phyloP scores from a whole-genome alignment of 495 filamentous ascomycete species.

The Hypoxylon cercidicola region DNA sequence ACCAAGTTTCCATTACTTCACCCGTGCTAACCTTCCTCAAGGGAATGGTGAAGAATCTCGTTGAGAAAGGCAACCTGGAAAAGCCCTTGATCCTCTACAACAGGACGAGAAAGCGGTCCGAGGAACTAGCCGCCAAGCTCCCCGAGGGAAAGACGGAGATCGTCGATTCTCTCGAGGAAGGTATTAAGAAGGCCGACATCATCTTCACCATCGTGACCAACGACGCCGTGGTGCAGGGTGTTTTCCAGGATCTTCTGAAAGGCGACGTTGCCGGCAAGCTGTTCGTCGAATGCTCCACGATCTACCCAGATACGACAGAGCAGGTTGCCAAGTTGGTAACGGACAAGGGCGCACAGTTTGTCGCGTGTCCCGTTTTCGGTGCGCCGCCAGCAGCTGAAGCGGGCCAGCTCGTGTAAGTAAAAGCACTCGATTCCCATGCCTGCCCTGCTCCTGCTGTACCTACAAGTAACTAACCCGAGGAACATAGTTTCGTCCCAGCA shows the following conservation, averaged over 20 bases:
- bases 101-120: constrained; percentile 71
- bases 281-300: constrained; percentile 87
- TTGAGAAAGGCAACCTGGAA: constrained; percentile 75
- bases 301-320: constrained; percentile 85
- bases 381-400: constrained; percentile 81
- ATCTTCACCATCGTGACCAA: constrained; percentile 88
- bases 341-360: constrained; percentile 73
- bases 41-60: constrained; percentile 89
- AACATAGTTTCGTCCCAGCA: constrained; percentile 73
- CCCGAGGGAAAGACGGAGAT: constrained; percentile 67
- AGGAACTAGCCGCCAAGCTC: constrained; percentile 65
- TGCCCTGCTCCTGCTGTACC: not conserved
- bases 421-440: not conserved
- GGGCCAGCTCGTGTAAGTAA: constrained; percentile 67
- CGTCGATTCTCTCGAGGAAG: constrained; percentile 69
- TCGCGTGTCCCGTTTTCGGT: constrained; percentile 85
- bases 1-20: constrained; percentile 1
- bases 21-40: constrained; percentile 48
- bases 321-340: constrained; percentile 64
- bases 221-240: constrained; percentile 72
- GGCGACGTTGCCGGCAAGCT: constrained; percentile 72
- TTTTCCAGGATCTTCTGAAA: constrained; percentile 65
- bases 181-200: constrained; percentile 74
- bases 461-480: constrained; percentile 9
- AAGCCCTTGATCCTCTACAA: constrained; percentile 82